Percentiles rank a stretch among this genome's conserved stretches.
These are phyloP conservation scores for Penicillium olsonii DNA, from an alignment of 2,329 filamentous ascomycete species.

Conservation along the genomic window DNA sequence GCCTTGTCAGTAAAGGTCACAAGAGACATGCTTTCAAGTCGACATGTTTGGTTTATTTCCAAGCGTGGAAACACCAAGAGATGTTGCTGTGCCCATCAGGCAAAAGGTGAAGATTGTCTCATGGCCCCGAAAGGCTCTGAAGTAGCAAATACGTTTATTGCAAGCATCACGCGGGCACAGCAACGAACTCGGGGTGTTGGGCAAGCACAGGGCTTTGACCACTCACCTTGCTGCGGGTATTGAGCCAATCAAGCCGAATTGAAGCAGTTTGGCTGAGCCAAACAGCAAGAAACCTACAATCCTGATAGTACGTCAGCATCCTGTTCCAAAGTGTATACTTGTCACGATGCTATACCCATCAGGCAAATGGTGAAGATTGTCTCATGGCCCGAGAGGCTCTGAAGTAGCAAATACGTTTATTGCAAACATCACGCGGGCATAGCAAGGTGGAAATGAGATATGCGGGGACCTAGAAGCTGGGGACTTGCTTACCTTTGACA, in stretches of 20 bases:
- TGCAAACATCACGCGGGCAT: constrained; percentile 81
- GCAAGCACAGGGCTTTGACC: background rate
- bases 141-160: constrained; percentile 99
- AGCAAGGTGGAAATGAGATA: background rate
- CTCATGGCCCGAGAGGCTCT: constrained; percentile 94
- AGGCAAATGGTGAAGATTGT: constrained; percentile 74
- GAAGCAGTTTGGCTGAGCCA: background rate
- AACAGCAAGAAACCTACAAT: background rate
- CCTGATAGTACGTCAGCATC: background rate
- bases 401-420: constrained; percentile 99
- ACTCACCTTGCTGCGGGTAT: background rate
- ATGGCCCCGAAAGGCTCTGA: constrained; percentile 93
- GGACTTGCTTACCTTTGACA: too few relatives aligned
- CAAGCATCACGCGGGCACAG: constrained; percentile 79
- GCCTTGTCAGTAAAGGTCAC: too few relatives aligned
- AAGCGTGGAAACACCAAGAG: too few relatives aligned
- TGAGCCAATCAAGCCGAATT: background rate
- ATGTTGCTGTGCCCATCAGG: background rate
- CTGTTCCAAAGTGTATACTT: background rate
- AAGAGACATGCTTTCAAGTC: too few relatives aligned
- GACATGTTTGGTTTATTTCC: too few relatives aligned
- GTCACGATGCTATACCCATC: background rate
- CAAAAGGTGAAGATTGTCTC: constrained; percentile 87
- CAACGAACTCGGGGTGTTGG: background rate
- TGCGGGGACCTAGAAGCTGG: too few relatives aligned